These are phyloP conservation scores for Mucor saturninus DNA, from an alignment of 371 early-diverging fungal genomes.

Conservation along the genomic window DNA sequence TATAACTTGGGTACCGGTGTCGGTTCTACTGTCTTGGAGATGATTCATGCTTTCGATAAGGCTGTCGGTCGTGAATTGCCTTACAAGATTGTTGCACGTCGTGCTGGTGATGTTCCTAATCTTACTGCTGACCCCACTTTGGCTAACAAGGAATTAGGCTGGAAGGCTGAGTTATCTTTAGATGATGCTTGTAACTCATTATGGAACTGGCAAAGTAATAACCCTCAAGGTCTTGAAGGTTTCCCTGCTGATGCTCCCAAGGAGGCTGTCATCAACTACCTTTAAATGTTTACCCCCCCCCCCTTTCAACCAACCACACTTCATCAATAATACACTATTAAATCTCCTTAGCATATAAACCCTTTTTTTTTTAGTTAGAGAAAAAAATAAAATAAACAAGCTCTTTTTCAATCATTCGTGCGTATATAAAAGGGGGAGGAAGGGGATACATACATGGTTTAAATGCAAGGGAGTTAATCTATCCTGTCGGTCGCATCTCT, in stretches of 20 bases:
- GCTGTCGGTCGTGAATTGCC: constrained; percentile 73
- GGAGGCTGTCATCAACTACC: constrained; percentile 37
- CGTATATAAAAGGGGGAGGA: too few relatives aligned
- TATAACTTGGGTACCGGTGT: constrained; percentile 91
- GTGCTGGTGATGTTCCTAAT: constrained; percentile 87
- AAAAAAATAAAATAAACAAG: too few relatives aligned
- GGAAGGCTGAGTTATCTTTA: constrained; percentile 70
- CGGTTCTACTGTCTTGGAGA: constrained; percentile 88
- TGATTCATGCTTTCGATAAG: constrained; percentile 79
- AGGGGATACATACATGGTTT: too few relatives aligned
- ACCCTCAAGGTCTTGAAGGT: constrained; percentile 68
- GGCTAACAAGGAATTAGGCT: constrained; percentile 73
- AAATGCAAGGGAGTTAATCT: too few relatives aligned
- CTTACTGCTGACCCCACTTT: constrained; percentile 78
- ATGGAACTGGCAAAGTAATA: constrained; percentile 84
- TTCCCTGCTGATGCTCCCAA: constrained; percentile 49
- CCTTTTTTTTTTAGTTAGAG: background rate
- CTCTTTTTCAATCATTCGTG: too few relatives aligned
- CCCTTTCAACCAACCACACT: background rate
- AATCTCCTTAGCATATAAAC: background rate
- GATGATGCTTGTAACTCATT: constrained; percentile 82
- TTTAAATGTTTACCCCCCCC: constrained; percentile 20
- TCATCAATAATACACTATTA: background rate
- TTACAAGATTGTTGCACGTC: constrained; percentile 66
- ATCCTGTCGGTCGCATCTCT: background rate